Base-by-base conservation (phyloP, 2,329 filamentous ascomycete species). In the Botrytis pseudocinerea region DNA sequence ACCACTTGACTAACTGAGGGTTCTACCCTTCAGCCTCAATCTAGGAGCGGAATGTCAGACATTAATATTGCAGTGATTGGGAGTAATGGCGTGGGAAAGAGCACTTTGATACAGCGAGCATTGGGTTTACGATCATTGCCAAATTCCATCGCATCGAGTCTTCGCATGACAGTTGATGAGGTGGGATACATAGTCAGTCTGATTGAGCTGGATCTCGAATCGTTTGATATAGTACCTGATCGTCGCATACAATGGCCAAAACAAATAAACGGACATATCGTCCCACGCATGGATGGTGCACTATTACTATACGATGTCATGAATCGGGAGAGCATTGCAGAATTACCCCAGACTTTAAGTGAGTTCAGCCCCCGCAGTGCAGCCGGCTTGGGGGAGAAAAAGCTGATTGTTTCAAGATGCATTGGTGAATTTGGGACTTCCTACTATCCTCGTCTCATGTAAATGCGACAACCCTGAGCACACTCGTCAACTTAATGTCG, bases 291-390 rank as follows among this genome's bases (percentile, higher is more conserved):
- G 79, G 93, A 98, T 79, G 95, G 93, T 32, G 94, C 93, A 63
- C 84, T 98, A 78, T 89, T 95, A 73, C 85, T 98, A 66, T 97
- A 97, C 85, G 93, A 98, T 86, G 92, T 97, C 62, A 93, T 90
- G 82, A 92, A 93, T 81, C 87, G 89, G 77, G 89, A 91, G 74
- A 95, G 91, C 80, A 89, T 97, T 78, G 87, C 87, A 74, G 89
- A 92, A 74, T 85, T 97, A 71, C 91, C 93, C 59, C 88, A 92
- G 78, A 90, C 93, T 75, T 85, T 97, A 81, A 90, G 95, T 97
- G 87, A 88, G 92, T 89, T 74, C 25, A n/a, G 9, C 14, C 32
- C 69, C 76, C 48, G 22, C 28, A 40, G 28, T 70, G 59, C 40
- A 63, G 32, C 48, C 32, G 61, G 28, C 46, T 54, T 65, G 61